Conservation (phyloP, 2,329 filamentous ascomycete species). For the Penicillium nordicum region DNA sequence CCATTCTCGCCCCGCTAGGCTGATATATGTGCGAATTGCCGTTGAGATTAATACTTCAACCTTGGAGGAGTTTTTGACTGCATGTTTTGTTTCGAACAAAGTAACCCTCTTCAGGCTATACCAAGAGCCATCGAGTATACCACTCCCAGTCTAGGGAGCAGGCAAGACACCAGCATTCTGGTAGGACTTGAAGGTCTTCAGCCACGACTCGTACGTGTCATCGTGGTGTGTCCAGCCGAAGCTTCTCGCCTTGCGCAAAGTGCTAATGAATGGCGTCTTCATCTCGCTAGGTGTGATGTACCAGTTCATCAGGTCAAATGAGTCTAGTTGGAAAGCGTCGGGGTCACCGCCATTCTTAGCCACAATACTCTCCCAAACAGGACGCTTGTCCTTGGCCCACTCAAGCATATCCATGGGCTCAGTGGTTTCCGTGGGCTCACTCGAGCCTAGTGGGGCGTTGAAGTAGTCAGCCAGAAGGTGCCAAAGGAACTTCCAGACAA, state of each 20-base stretch:
- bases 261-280: not conserved
- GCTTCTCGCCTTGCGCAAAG: not conserved
- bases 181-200: not conserved
- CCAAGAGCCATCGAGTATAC: not conserved
- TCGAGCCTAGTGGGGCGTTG: not conserved
- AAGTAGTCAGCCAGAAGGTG: not conserved
- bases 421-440: not conserved
- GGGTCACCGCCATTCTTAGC: not conserved
- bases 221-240: not conserved
- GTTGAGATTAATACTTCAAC: not conserved
- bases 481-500: not conserved
- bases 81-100: not conserved
- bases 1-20: not conserved
- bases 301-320: not conserved
- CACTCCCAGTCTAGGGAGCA: not conserved
- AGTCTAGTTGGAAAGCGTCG: not conserved
- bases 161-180: not conserved
- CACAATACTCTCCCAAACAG: not conserved
- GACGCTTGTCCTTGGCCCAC: not conserved
- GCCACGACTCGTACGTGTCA: not conserved
- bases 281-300: not conserved
- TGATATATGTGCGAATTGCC: not conserved
- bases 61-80: not conserved
- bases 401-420: not conserved
- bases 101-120: not conserved